Base-by-base conservation (phyloP, 495 filamentous ascomycete species). In the Penicillium parvum region DNA sequence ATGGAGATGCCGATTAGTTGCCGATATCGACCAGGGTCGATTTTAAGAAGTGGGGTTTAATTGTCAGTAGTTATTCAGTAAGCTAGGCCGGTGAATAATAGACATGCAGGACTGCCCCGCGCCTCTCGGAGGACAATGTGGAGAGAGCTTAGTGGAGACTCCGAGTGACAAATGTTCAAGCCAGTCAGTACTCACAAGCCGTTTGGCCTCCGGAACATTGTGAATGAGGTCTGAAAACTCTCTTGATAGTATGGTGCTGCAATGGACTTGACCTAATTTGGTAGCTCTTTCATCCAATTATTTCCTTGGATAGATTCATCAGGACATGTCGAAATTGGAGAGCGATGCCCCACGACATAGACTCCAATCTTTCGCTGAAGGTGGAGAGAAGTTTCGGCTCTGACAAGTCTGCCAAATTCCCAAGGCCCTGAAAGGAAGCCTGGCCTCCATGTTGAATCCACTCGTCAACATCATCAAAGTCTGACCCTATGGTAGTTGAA, bases 401-500 rank as follows among this genome's bases (percentile, higher is more conserved):
- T 8, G 37, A 28, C 23, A 40, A 19, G 25, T 40, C 37, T 18
- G 22, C 23, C 9, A 40, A 27, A 27, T 40, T 29, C 25, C 37
- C 37, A 28, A 40, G 37, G 10, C 37, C 37, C 27, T 40, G 37
- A 15, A 40, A 40, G 10, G 15, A 40, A 25, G 27, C 37, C 37
- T 25, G 37, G 9, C 37, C 37, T 40, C 37, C 37, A 29, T 29
- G 23, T 19, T 40, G 23, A 16, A 40, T 29, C 37, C 37, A 40
- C 37, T 40, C 37, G 37, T 40, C 17, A 26, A 40, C 27, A 19
- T 40, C 37, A 17, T 40, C 37, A 28, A 40, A 40, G 27, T 40
- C 37, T 28, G 37, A 40, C 37, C 37, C 37, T 40, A 29, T 17
- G 16, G 16, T 7, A 17, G 30, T 33, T 33, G 15, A 16, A 17